Percentiles rank a stretch among this genome's conserved stretches.
Evolutionary conservation across 495 filamentous ascomycete genomes (phyloP).

Genomic region (Lepidopterella palustris): DNA sequence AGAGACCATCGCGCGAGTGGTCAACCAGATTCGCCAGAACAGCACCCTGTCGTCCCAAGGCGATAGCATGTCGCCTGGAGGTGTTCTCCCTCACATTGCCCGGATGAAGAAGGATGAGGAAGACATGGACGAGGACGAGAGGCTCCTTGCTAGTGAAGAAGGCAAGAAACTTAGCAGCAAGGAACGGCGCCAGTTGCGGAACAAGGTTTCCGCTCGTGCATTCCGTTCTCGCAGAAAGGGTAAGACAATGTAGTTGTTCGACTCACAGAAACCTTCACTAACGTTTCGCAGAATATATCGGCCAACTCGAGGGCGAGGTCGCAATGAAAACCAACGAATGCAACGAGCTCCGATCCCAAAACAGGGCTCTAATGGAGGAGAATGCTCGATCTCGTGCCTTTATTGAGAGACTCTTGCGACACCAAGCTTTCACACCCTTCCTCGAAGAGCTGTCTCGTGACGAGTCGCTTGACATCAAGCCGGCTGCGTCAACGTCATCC

Average conservation of each 20-base stretch:
- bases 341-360: conserved; percentile 63
- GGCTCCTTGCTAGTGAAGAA: conserved; percentile 85
- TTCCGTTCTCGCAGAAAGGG: conserved; percentile 96
- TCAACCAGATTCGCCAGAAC: conserved; percentile 73
- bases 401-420: conserved; percentile 75
- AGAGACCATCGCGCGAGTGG: conserved; percentile 76
- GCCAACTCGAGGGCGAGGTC: conserved; percentile 81
- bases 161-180: conserved; percentile 96
- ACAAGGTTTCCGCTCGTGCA: conserved; percentile 95
- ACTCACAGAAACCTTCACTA: conserved; percentile 37
- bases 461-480: conserved; percentile 26
- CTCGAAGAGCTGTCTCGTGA: conserved; percentile 56
- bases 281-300: conserved; percentile 76
- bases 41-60: conserved; percentile 44
- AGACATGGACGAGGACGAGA: conserved; percentile 95
- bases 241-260: conserved; percentile 42
- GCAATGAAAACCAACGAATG: conserved; percentile 62
- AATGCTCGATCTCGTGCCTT: conserved; percentile 72
- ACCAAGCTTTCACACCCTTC: conserved; percentile 76
- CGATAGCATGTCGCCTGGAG: conserved; percentile 35
- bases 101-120: conserved; percentile 79
- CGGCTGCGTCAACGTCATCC: conserved; percentile 8
- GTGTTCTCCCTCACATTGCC: conserved; percentile 47
- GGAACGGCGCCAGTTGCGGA: conserved; percentile 86
- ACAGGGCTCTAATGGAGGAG: conserved; percentile 67